These are phyloP conservation scores for Fusarium nygamai DNA, from an alignment of 2,329 filamentous ascomycete species.

Conservation along the genomic window DNA sequence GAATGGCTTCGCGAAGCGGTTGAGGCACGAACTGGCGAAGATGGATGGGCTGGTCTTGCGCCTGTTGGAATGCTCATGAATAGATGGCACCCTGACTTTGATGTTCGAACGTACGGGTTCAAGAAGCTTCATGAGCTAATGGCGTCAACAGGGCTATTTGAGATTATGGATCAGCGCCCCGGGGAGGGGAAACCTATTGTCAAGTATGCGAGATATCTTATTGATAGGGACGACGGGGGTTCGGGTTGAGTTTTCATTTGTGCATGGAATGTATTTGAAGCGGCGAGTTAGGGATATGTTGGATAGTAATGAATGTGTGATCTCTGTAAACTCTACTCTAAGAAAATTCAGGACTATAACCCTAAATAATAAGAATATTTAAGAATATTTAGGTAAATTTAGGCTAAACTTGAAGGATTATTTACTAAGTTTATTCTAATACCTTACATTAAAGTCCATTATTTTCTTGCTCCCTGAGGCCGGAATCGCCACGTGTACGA, in stretches of 20 bases:
- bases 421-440: too few relatives aligned
- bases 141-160: accelerated
- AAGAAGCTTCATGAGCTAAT: constrained; percentile 36
- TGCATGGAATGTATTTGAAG: accelerated
- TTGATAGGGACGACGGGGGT: accelerated
- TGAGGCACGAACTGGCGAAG: constrained; percentile 26
- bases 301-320: too few relatives aligned
- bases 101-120: constrained; percentile 43
- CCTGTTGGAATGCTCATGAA: constrained; percentile 40
- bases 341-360: too few relatives aligned
- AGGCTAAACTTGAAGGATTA: too few relatives aligned
- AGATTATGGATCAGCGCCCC: accelerated
- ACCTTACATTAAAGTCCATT: too few relatives aligned
- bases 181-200: background rate
- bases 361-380: too few relatives aligned
- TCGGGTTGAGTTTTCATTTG: background rate
- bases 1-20: constrained; percentile 31
- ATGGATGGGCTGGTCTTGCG: constrained; percentile 45
- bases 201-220: background rate
- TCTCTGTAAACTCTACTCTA: too few relatives aligned
- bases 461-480: too few relatives aligned
- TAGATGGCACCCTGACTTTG: constrained; percentile 45
- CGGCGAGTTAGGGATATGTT: too few relatives aligned
- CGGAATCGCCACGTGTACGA: too few relatives aligned
- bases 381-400: too few relatives aligned